These are phyloP conservation scores for Coelastrella sp. DNA, from an alignment of 139 green algal genomes.

Conservation along the genomic window DNA sequence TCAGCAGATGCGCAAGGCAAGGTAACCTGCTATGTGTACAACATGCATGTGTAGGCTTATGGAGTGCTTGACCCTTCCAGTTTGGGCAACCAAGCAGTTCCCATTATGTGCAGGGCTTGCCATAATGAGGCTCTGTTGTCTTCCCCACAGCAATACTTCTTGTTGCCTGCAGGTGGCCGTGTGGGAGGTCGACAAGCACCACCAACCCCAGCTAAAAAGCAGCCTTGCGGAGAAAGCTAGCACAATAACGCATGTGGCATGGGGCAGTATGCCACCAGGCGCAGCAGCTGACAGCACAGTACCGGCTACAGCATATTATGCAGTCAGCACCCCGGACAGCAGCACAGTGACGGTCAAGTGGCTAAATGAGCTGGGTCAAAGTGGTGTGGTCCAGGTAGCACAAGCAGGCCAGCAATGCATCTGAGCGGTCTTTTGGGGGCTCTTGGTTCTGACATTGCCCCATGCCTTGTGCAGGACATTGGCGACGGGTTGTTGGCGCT, in stretches of 20 bases:
- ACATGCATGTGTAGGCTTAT: too few relatives aligned
- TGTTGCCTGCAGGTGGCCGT: constrained; percentile 54
- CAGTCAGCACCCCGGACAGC: constrained; percentile 15
- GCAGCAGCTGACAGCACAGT: neutral
- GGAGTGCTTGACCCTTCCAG: too few relatives aligned
- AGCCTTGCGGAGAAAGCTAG: constrained; percentile 53
- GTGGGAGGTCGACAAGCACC: constrained; percentile 65
- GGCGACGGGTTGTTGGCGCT: neutral
- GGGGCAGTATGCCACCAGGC: neutral
- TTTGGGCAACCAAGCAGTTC: too few relatives aligned
- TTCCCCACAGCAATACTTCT: neutral
- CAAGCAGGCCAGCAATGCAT: neutral
- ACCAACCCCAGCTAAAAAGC: constrained; percentile 59
- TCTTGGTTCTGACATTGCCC: too few relatives aligned
- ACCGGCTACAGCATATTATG: neutral
- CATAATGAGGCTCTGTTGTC: too few relatives aligned
- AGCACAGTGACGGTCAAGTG: constrained; percentile 60
- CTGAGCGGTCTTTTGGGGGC: too few relatives aligned
- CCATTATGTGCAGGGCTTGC: too few relatives aligned
- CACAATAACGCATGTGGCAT: constrained; percentile 40
- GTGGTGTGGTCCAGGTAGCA: constrained; percentile 60
- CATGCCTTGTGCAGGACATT: constrained; percentile 27
- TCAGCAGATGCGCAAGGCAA: constrained; percentile 63
- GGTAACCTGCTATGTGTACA: constrained; percentile 27
- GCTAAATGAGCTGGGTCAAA: constrained; percentile 62